Base-by-base conservation (phyloP, 2,329 filamentous ascomycete species). In the Penicillium sp. region DNA sequence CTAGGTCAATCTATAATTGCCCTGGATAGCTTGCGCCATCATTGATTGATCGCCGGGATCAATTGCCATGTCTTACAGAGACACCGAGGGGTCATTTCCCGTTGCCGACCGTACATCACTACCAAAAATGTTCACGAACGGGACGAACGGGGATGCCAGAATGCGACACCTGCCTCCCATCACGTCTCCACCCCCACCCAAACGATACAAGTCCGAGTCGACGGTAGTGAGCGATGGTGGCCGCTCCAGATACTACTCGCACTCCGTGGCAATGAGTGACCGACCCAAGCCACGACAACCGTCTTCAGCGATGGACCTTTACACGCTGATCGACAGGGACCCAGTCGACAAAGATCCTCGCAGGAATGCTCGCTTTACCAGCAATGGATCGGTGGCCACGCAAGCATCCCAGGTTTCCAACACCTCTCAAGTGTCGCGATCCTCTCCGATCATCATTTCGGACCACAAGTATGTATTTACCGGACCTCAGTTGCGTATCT, bases 231-330 rank as follows among this genome's bases (percentile, higher is more conserved):
- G 61, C 41, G 62, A 69, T 42, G 56, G 58, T 23, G 67, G 65
- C 44, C 61, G 50, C 27, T 50, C 53, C 18, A 48, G 60, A 41
- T 58, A 66, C 43, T 65, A 65, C 44, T 65, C 68, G 27, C 60
- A 62, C 34, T 65, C 69, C 7, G 53, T 67, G 7, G 56, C 58
- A 3, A 53, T 62, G 19, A 67, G 61, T 52, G 67, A 68, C n/a
- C 57, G 63, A 26, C 57, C 57, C 34, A 64, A 67, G 10, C 67
- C 69, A 29, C 65, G 70, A 44, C 68, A 71, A 32, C 69, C 70
- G 7, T 72, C 70, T 9, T 69, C 70, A 7, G 69, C 69, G 1
- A 72, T 72, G 70, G 68, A 71, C 30, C 68, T 72, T 43, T 66
- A 72, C 44, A 57, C 58, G 29, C 65, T 72, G 43, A 69, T 69